phyloP scores from a whole-genome alignment of 169 alveolate species.

The Plasmodium relictum region DNA sequence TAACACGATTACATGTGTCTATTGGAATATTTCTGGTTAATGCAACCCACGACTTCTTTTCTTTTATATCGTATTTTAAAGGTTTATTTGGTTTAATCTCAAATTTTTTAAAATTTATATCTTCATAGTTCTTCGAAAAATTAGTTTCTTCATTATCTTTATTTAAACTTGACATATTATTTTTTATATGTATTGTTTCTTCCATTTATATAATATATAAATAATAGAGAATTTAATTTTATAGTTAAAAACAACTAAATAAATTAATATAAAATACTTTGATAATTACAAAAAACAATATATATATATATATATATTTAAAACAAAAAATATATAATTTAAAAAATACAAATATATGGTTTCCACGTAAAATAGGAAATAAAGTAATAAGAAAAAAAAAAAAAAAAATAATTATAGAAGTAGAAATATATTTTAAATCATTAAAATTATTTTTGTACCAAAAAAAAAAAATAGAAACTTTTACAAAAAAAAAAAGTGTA shows the following conservation, averaged over 20 bases:
- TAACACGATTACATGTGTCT: neutral
- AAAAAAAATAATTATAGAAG: conserved; percentile 10
- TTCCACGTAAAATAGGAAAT: conserved; percentile 15
- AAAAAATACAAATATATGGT: neutral
- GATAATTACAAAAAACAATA: neutral
- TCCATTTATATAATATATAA: conserved; percentile 12
- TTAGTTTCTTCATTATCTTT: neutral
- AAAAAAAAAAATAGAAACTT: too few species aligned
- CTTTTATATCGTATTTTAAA: conserved; percentile 15
- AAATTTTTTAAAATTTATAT: conserved; percentile 1
- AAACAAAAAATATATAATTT: neutral
- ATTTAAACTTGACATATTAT: conserved; percentile 3
- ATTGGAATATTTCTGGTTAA: conserved; percentile 7
- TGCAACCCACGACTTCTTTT: neutral
- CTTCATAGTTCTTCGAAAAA: neutral
- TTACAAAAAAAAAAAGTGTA: neutral
- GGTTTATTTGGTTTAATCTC: conserved; percentile 8
- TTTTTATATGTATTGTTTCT: neutral
- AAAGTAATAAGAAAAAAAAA: neutral
- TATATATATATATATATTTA: conserved; percentile 3
- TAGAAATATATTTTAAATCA: neutral
- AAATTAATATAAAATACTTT: conserved; percentile 15
- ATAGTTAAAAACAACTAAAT: neutral
- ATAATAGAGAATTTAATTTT: neutral
- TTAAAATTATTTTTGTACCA: neutral